Evolutionary conservation across 169 alveolate species (phyloP), one percentile per base, ranked within the genome.

Genomic region (Condylostoma magnum): DNA sequence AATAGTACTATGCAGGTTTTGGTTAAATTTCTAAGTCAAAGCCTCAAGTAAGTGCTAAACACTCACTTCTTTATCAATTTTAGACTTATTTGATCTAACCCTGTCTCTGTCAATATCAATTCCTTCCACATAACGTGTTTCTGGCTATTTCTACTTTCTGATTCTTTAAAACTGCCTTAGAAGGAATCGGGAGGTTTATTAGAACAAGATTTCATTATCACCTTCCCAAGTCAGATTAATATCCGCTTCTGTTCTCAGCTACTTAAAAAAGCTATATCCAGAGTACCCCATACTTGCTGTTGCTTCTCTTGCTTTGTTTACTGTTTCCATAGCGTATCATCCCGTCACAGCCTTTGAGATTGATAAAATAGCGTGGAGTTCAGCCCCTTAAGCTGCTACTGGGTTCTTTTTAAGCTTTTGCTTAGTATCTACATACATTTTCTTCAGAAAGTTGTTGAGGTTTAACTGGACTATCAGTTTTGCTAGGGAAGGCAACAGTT

Each of bases 271-370:
- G 2, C 70, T 6, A 34, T 76, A 76, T 12, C 27, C 36, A 33
- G 88, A 80, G 55, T 67, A 80, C 1, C 88, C 88, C 1, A 71
- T 38, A 6, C 88, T 85, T 18, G 81, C 88, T 27, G 81, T 76
- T 31, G 77, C 76, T 47, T 63, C 53, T 44, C 83, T 66, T 25
- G 71, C 66, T 15, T 51, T 74, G 53, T 37, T 15, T 1, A 52
- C 6, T 4, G 52, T 47, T 6, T 53, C 72, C 43, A n/a, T 8
- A n/a, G 50, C 51, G 30, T 34, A n/a, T 67, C 79, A 52, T 0
- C 73, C 38, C 8, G 57, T 3, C 33, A 76, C 22, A 0, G 72
- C 54, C 31, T 76, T 76, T 27, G 68, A 31, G 2, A 70, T 65
- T 6, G 57, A 33, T 3, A 69, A 10, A n/a, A 76, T 3, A 0